Conservation (phyloP, 2,329 filamentous ascomycete genomes). For the Colletotrichum neosansevieriae region DNA sequence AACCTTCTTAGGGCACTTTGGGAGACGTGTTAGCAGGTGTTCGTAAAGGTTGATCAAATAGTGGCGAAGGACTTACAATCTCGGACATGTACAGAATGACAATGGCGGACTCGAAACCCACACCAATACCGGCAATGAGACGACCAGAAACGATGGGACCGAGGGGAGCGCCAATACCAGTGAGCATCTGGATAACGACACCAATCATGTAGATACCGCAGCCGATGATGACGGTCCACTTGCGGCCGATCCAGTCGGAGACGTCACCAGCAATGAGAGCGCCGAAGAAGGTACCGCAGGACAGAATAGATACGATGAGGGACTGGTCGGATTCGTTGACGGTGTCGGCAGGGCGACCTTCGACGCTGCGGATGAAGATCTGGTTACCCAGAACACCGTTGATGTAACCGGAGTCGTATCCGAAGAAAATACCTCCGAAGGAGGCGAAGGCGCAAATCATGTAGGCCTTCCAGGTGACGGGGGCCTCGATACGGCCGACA, state of each 20-base stretch:
- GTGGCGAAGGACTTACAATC: slow-evolving; percentile 62
- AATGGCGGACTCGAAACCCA: slow-evolving; percentile 84
- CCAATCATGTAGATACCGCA: slow-evolving; percentile 79
- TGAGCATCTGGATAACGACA: slow-evolving; percentile 74
- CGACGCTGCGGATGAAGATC: slow-evolving; percentile 65
- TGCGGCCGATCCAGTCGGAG: slow-evolving; percentile 80
- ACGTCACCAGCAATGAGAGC: slow-evolving; percentile 82
- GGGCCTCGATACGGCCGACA: slow-evolving; percentile 73
- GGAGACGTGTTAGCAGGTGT: slow-evolving; percentile 36
- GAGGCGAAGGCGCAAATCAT: slow-evolving; percentile 77
- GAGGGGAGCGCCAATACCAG: slow-evolving; percentile 59
- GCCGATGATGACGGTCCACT: slow-evolving; percentile 77
- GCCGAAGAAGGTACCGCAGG: slow-evolving; percentile 82
- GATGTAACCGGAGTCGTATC: slow-evolving; percentile 84
- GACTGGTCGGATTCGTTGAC: slow-evolving; percentile 60
- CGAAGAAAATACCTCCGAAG: slow-evolving; percentile 82
- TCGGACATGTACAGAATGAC: slow-evolving; percentile 91
- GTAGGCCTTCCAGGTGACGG: slow-evolving; percentile 77
- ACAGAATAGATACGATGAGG: slow-evolving; percentile 81
- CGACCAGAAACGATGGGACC: slow-evolving; percentile 78
- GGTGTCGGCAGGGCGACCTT: slow-evolving; percentile 51
- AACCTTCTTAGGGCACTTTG: slow-evolving; percentile 73
- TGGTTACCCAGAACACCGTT: slow-evolving; percentile 69
- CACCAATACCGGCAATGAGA: slow-evolving; percentile 80
- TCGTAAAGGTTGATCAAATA: background rate